phyloP scores from a whole-genome alignment of 768 basidiomycete species.

The Agaricus subrufescens region DNA sequence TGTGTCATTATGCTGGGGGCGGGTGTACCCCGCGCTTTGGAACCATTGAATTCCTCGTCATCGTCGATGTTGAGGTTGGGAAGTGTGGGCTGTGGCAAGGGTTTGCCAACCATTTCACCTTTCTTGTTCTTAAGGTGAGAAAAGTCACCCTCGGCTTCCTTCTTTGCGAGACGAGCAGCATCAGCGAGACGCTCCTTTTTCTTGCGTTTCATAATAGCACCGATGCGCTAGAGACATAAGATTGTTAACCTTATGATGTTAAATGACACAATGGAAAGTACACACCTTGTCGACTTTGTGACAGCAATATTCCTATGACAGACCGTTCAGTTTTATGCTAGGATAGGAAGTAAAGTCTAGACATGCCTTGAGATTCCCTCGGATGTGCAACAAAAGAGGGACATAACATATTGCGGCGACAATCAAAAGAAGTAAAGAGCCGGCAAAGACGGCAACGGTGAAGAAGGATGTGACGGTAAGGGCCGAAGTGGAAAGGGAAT shows the following conservation, averaged over 20 bases:
- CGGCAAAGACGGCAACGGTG: constrained; percentile 83
- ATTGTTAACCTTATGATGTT: neutral
- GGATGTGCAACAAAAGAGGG: constrained; percentile 93
- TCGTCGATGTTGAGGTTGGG: constrained; percentile 90
- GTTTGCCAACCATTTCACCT: constrained; percentile 75
- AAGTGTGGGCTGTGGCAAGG: constrained; percentile 89
- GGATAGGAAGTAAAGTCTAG: neutral
- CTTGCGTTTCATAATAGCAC: constrained; percentile 88
- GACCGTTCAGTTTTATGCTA: constrained; percentile 5
- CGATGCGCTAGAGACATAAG: constrained; percentile 63
- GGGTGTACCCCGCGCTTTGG: constrained; percentile 45
- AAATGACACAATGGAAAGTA: neutral
- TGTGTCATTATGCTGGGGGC: constrained; percentile 52
- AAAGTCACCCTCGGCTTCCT: constrained; percentile 88
- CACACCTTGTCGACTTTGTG: constrained; percentile 96
- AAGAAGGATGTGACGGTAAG: constrained; percentile 87
- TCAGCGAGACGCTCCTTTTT: constrained; percentile 81
- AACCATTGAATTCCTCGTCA: constrained; percentile 56
- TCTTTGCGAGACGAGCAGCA: constrained; percentile 78
- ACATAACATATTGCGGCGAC: constrained; percentile 86
- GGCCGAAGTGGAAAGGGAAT: constrained; percentile 73
- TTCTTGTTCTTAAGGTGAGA: constrained; percentile 93
- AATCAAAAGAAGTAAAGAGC: constrained; percentile 77
- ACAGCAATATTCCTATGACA: constrained; percentile 85
- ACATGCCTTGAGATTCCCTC: constrained; percentile 90